Evolutionary conservation across 2,329 filamentous ascomycete genomes (phyloP), one percentile per base, ranked within the genome.

Genomic region (Cryphonectria radicalis): DNA sequence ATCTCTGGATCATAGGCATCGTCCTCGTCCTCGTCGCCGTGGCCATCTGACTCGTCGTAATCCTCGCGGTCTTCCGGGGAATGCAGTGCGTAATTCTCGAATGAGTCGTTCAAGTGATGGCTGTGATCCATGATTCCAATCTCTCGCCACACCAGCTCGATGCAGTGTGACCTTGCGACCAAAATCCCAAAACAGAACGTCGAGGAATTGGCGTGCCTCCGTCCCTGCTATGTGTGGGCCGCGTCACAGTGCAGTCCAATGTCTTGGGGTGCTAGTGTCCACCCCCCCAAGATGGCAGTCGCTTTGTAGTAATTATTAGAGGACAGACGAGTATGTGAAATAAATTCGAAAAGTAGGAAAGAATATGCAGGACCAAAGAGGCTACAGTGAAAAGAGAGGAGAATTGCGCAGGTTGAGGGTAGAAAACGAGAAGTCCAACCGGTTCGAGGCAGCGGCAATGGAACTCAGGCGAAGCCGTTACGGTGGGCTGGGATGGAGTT

Each of bases 41-140:
- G 59, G 57, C 46, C 63, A 19, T 68, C 70, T 22, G 53, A 43
- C 25, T 70, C 65, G 63, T 68, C 42, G 32, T 68, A 35, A 19
- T 70, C 65, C 25, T 66, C 68, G 65, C 71, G 71, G 50, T 70
- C 65, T 57, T 64, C 67, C 8, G 67, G 19, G 11, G 43, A 46
- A 40, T 67, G 28, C 7, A 37, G 46, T 42, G 55, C 25, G 37
- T 28, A 57, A 28, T 63, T 32, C 11, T 69, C 60, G 22, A 55
- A 69, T 25, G 37, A 22, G 11, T 69, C 43, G 59, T 59, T n/a
- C 43, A 64, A 59, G 32, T 69, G 67, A 40, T 69, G 25, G 32
- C 50, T 53, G 46, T 69, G 35, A 25, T 69, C 60, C 67, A 69
- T 69, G 66, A 35, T 40, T 25, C 40, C 42, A 40, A 55, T 11